Evolutionary conservation across 768 basidiomycete species (phyloP).

Genomic region (Cystofilobasidium ferigula): DNA sequence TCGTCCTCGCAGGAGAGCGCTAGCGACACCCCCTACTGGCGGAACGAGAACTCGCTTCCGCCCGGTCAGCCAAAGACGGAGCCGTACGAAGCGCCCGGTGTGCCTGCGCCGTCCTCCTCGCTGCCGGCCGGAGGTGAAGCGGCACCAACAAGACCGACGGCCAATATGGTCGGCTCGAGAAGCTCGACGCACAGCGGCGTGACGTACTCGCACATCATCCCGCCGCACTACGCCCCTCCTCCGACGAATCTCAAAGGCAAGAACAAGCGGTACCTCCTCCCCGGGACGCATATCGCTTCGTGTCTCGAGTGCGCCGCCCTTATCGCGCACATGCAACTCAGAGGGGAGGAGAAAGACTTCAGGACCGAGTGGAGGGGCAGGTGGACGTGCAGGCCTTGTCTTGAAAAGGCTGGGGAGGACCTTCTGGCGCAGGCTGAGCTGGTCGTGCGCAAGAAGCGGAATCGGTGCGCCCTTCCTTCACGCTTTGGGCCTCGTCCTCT

Average conservation of each 20-base stretch:
- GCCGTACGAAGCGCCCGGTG: too few relatives aligned
- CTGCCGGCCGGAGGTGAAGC: too few relatives aligned
- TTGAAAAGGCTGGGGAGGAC: background rate
- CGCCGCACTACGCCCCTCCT: background rate
- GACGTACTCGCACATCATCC: background rate
- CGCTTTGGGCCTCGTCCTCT: background rate
- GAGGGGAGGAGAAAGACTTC: conserved; percentile 27
- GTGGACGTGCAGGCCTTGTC: conserved; percentile 15
- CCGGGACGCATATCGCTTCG: background rate
- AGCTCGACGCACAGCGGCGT: too few relatives aligned
- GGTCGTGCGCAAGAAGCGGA: background rate
- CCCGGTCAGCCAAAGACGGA: too few relatives aligned
- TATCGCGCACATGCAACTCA: conserved; percentile 27
- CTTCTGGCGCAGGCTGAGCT: background rate
- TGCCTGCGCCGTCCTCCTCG: too few relatives aligned
- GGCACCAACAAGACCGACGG: too few relatives aligned
- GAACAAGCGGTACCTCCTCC: conserved; percentile 19
- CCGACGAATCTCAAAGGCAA: background rate
- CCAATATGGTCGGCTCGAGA: too few relatives aligned
- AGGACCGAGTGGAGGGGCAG: conserved; percentile 24
- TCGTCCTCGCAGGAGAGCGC: too few relatives aligned
- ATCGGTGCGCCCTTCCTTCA: background rate
- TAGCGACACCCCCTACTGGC: too few relatives aligned
- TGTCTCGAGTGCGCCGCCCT: conserved; percentile 23
- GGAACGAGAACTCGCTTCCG: too few relatives aligned